Percentiles rank a stretch among this genome's conserved stretches.
Conservation (phyloP, 257 asterid species). For the Sherardia arvensis region DNA sequence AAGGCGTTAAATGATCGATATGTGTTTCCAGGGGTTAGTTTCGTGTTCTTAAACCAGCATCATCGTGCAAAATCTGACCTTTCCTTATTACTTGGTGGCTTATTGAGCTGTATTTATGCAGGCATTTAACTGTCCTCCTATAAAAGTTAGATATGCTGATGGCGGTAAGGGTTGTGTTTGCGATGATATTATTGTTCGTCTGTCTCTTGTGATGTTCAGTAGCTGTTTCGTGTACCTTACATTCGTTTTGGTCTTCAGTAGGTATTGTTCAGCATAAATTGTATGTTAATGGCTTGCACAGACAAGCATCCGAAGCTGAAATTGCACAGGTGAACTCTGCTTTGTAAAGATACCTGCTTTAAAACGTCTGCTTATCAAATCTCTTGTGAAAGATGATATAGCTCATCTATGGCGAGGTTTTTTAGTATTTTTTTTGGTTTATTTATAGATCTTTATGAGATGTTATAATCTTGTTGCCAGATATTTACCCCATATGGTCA, state of each 20-base stretch:
- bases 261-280: slow-evolving; percentile 57
- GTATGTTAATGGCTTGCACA: slow-evolving; percentile 72
- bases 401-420: not conserved
- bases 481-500: slow-evolving; percentile 74
- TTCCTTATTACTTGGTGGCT: not conserved
- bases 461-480: slow-evolving; percentile 34
- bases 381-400: not conserved
- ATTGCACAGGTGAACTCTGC: slow-evolving; percentile 52
- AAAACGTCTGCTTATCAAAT: not conserved
- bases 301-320: slow-evolving; percentile 54
- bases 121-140: slow-evolving; percentile 40
- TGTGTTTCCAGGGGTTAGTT: slow-evolving; percentile 82
- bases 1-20: slow-evolving; percentile 41
- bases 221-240: slow-evolving; percentile 1
- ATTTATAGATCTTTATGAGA: not conserved
- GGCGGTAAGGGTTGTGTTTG: slow-evolving; percentile 71
- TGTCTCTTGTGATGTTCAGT: not conserved
- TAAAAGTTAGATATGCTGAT: slow-evolving; percentile 70
- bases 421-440: no score
- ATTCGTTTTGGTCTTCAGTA: slow-evolving; percentile 23
- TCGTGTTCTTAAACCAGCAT: not conserved
- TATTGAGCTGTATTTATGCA: slow-evolving; percentile 20
- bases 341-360: not conserved
- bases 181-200: not conserved
- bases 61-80: not conserved